Evolutionary conservation across 2,329 filamentous ascomycete species (phyloP), one percentile per base, ranked within the genome.

Genomic region (Diaporthe citriasiana): DNA sequence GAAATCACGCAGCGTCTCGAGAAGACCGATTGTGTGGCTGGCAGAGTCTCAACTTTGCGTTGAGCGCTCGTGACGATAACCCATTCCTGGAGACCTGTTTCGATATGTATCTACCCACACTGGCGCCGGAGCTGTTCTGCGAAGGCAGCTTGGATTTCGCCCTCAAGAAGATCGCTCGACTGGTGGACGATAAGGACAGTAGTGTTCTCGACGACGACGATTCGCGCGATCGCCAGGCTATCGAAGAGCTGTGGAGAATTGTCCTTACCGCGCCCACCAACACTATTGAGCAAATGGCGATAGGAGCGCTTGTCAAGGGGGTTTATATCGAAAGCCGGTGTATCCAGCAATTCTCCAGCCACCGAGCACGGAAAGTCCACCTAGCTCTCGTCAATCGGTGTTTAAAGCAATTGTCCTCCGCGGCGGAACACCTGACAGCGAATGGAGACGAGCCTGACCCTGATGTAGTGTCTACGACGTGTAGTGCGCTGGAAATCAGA

Each of bases 241-340:
- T 89, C 56, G 93, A 97, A 77, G 89, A 95, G 73, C 85, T 98
- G n/a, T 98, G 95, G 95, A 90, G 91, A 33, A 90, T 98, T 78
- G 91, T 96, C 45, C 84, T 97, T 70, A 92, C 89, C 22, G 91
- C 93, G 1, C 90, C 91, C 7, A 85, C 89, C 50, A 85, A 88
- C 50, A 89, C 87, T 0, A 91, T 97, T 63, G 94, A 94, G 77
- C 87, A 88, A 27, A 84, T 87, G 70, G 93, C 94, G 1, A 95
- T 93, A 40, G 87, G 87, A 68, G 91, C 91, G 30, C 89, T 97
- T 4, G 94, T 95, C 33, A 83, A 85, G 57, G 88, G 92, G 33
- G 87, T 95, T 17, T 97, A 97, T 79, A 86, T 97, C 45, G 85
- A 90, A 40, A 90, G 87, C 79, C 78, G 80, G 13, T 83, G 85